Evolutionary conservation across 2,329 filamentous ascomycete genomes (phyloP), one percentile per base, ranked within the genome.

Genomic region (Bipolaris bicolor): DNA sequence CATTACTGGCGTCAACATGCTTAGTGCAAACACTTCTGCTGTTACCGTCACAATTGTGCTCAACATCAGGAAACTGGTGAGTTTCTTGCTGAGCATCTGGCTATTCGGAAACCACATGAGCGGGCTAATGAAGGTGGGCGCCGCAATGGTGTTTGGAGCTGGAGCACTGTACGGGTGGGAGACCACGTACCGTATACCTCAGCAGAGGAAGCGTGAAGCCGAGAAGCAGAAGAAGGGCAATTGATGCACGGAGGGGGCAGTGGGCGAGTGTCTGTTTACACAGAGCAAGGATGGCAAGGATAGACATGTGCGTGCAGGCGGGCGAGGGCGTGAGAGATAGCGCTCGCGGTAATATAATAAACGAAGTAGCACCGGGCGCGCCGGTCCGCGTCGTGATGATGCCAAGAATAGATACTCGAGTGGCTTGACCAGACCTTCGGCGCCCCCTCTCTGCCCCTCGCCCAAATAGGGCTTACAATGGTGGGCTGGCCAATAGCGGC

Each of bases 1-100:
- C 76, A 98, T 99, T 62, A 90, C 93, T 3, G 95, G 95, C 1
- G 95, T 99, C 55, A 98, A 98, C 67, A 84, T 97, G n/a, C 83
- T 99, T 4, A 93, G 91, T 1, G 91, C 94, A 0, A 89, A 89
- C 52, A 91, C 91, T 3, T 94, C 93, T 3, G 96, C 95, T 0
- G 83, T 99, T 53, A 98, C 95, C 0, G 95, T 99, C 22, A 97
- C 94, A 1, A 96, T 99, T 67, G 92, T 98, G 46, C 82, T 99
- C 58, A 99, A 98, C 74, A 90, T 99, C 58, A 86, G 95, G 66
- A 99, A 99, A 78, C 82, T 99, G 18, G 89, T 97, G 53, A 97
- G 93, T 69, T 84, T 98, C 59, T 80, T 98, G 60, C 76, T 98
- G 57, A 97, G 93, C 67, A 96, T 98, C 57, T 94, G 92, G 85